These are phyloP conservation scores for Globisporangium paddicum DNA, from an alignment of 352 stramenopile genomes.

Conservation along the genomic window DNA sequence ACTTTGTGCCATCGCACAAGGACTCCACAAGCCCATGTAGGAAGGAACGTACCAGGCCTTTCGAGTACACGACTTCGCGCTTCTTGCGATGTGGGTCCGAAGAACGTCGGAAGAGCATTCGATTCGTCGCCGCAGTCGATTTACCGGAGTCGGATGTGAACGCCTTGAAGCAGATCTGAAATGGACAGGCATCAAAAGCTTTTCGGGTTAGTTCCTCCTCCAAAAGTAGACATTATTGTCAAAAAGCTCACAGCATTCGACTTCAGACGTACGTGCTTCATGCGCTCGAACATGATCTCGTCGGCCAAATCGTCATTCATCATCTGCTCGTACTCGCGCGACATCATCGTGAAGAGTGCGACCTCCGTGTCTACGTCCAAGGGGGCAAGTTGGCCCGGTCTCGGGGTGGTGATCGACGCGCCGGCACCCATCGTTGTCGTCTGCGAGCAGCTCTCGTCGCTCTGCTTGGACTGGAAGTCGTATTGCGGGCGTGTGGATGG, in stretches of 20 bases:
- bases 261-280: conserved; percentile 48
- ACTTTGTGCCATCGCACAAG: neutral
- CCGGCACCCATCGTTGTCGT: conserved; percentile 31
- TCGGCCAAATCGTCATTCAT: conserved; percentile 39
- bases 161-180: conserved; percentile 35
- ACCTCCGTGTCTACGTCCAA: conserved; percentile 27
- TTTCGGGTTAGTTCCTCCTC: neutral
- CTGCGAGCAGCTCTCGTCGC: neutral
- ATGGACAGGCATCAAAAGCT: neutral
- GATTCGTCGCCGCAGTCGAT: conserved; percentile 10
- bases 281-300: conserved; percentile 71
- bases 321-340: conserved; percentile 67
- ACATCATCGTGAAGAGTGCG: conserved; percentile 49
- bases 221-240: neutral
- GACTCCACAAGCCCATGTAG: neutral
- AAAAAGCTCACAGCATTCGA: neutral
- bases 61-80: conserved; percentile 65
- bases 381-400: conserved; percentile 4
- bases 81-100: conserved; percentile 65
- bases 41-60: conserved; percentile 38
- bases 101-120: conserved; percentile 39
- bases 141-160: conserved; percentile 40
- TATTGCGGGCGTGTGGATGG: no score
- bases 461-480: no score
- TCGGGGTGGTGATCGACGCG: conserved; percentile 27